These are phyloP conservation scores for Meyerozyma smithsonii DNA, from an alignment of 1,139 yeast genomes.

Conservation along the genomic window DNA sequence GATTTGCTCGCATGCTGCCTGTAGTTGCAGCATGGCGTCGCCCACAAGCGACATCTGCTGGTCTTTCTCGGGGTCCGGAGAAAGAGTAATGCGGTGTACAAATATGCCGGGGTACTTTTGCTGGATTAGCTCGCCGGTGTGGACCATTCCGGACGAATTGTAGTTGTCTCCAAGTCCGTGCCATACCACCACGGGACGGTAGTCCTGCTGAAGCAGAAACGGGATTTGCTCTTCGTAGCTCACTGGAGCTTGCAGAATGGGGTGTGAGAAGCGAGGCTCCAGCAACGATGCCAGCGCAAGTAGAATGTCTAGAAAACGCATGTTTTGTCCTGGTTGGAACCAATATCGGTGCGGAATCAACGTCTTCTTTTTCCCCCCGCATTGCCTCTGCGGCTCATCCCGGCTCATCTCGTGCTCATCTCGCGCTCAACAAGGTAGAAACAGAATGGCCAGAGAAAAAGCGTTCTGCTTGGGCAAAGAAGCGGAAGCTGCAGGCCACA, in stretches of 20 bases:
- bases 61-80: constrained; percentile 48
- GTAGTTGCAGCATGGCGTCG: constrained; percentile 41
- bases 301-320: no score
- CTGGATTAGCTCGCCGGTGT: constrained; percentile 40
- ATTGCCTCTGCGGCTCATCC: neutral
- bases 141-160: constrained; percentile 55
- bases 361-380: no score
- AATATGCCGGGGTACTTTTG: constrained; percentile 46
- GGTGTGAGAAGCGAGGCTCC: no score
- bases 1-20: constrained; percentile 38
- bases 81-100: constrained; percentile 51
- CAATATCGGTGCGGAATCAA: no score
- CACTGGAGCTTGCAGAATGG: no score
- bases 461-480: constrained; percentile 27
- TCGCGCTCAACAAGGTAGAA: neutral
- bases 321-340: no score
- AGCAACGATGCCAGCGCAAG: no score
- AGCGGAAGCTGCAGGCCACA: constrained; percentile 20
- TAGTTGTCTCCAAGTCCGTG: constrained; percentile 82
- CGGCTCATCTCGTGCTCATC: neutral
- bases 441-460: neutral
- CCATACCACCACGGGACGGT: constrained; percentile 65
- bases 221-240: no score
- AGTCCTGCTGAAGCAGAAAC: no score
- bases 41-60: constrained; percentile 56